Evolutionary conservation across 495 filamentous ascomycete species (phyloP).

Genomic region (Penicillium lagena): DNA sequence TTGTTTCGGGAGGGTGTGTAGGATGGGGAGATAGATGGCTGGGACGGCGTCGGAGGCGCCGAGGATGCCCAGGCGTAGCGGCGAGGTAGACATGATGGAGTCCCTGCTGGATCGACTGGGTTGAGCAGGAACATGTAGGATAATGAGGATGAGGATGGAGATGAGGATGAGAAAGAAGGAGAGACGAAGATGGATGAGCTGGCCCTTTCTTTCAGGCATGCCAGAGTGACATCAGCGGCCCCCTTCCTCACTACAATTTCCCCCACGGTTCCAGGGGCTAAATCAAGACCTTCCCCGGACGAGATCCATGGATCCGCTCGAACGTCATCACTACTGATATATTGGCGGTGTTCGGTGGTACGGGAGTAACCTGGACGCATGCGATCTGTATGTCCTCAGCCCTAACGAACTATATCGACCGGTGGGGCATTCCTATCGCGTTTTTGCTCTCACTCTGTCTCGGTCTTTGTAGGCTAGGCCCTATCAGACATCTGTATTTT

Average conservation of each 20-base stretch:
- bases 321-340: too few species aligned
- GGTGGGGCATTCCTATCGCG: too few species aligned
- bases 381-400: too few species aligned
- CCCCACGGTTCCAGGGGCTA: not conserved
- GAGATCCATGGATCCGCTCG: not conserved
- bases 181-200: too few species aligned
- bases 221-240: constrained; percentile 9
- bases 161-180: not conserved
- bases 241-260: not conserved
- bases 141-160: not conserved
- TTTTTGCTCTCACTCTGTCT: too few species aligned
- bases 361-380: too few species aligned
- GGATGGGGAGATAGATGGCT: constrained; percentile 42
- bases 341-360: too few species aligned
- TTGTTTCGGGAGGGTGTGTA: constrained; percentile 30
- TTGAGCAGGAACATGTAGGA: not conserved
- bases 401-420: too few species aligned
- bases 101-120: not conserved
- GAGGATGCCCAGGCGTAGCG: constrained; percentile 40
- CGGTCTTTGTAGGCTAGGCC: too few species aligned
- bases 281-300: not conserved
- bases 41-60: constrained; percentile 39
- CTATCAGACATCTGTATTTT: too few species aligned
- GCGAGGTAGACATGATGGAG: constrained; percentile 13
- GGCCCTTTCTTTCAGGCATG: not conserved